Evolutionary conservation across 306 rosid genomes (phyloP).

Genomic region (Trichosanthes truncata): DNA sequence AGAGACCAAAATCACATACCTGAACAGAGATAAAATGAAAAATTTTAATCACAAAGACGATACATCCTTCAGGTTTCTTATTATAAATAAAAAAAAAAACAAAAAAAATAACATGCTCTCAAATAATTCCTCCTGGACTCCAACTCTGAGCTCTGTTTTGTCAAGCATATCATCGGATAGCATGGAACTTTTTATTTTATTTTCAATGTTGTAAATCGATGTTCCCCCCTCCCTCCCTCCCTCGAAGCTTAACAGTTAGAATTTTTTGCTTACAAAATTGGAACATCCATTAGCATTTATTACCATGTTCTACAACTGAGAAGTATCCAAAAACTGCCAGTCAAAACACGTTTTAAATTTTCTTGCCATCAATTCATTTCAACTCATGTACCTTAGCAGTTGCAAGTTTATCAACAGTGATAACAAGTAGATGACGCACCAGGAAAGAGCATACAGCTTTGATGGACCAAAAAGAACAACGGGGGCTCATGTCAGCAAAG

Average conservation of each 20-base stretch:
- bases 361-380: not conserved
- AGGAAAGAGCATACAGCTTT: not conserved
- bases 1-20: slow-evolving; percentile 99
- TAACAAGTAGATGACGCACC: not conserved
- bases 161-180: not conserved
- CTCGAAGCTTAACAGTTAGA: not conserved
- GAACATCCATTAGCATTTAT: not conserved
- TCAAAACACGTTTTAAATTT: not conserved
- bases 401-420: not conserved
- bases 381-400: not conserved
- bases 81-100: not conserved
- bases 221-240: not conserved
- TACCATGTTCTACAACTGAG: not conserved
- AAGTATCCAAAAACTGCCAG: not conserved
- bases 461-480: not conserved
- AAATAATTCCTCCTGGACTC: not conserved
- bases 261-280: not conserved
- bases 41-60: not conserved
- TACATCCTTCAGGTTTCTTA: not conserved
- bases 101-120: not conserved
- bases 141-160: not conserved
- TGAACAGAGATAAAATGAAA: slow-evolving; percentile 17
- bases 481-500: not conserved
- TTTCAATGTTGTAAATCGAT: not conserved
- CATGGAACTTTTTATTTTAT: not conserved